Evolutionary conservation across 2,329 filamentous ascomycete species (phyloP), one percentile per base, ranked within the genome.

Genomic region (Sporothrix mexicana): DNA sequence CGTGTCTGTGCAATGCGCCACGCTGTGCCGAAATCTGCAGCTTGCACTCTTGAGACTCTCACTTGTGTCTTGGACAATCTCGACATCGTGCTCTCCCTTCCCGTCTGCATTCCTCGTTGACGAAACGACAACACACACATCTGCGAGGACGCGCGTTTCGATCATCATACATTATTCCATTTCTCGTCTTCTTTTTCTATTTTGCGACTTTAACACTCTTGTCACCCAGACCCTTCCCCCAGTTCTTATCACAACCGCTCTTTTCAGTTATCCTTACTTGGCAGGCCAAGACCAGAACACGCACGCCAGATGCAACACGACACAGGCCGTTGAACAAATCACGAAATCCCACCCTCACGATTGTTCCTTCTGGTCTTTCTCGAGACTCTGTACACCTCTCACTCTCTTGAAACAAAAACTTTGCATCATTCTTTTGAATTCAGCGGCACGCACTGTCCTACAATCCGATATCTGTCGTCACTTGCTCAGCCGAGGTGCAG

Each of bases 111-210:
- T 59, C 41, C 68, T 25, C 47, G 36, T 20, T 51, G 25, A 66
- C 23, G 43, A 36, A 47, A 66, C 43, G 62, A 47, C 45, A 36
- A 13, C 62, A 47, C 43, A 25, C 23, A 51, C 17, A 36, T 23
- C 15, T 41, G 36, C 20, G 61, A 71, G 70, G 70, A 67, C 70
- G 70, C 70, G 70, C 70, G 70, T 72, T 72, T 72, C 17, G 61
- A 72, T 68, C 61, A 25, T 25, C 70, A 23, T 12, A 43, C 70
- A 23, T 12, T 10, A 8, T 9, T 10, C 12, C 9, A 30, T 69
- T 30, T 15, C 20, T 53, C 13, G n/a, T 12, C n/a, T 23, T 62
- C 9, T 36, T 25, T 41, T 61, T 61, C 36, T 41, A 36, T 41
- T 61, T 10, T 13, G 15, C 15, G 17, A 6, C n/a, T 25, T 61